Percentiles rank a stretch among this genome's conserved stretches.
These are phyloP conservation scores for Heliamphora exappendiculata DNA, from an alignment of 148 eudicot species.

Conservation along the genomic window DNA sequence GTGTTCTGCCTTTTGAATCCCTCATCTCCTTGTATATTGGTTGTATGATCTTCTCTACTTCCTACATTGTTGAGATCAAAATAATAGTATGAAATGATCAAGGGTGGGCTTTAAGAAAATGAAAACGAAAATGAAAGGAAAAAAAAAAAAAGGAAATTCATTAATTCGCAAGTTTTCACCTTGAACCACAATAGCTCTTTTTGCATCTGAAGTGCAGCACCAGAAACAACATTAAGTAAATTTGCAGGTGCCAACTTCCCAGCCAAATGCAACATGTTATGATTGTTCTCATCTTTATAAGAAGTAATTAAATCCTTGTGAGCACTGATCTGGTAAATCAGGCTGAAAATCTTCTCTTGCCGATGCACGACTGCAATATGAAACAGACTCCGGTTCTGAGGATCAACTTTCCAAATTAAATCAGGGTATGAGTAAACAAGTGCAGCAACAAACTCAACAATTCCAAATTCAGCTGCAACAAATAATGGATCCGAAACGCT, in stretches of 20 bases:
- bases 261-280: conserved; percentile 15
- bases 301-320: conserved; percentile 8
- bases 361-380: conserved; percentile 6
- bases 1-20: conserved; percentile 15
- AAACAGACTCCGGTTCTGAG: no score
- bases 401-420: no score
- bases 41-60: conserved; percentile 23
- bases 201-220: conserved; percentile 19
- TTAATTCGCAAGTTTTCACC: background rate
- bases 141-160: background rate
- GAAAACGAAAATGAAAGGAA: background rate
- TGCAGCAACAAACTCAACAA: no score
- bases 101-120: background rate
- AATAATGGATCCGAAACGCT: no score
- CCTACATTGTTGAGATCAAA: conserved; percentile 5
- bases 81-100: background rate
- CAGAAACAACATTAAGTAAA: conserved; percentile 7
- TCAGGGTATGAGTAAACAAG: no score
- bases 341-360: conserved; percentile 13
- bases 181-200: conserved; percentile 19
- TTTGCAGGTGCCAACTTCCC: conserved; percentile 6
- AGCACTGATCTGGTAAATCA: conserved; percentile 8
- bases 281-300: background rate
- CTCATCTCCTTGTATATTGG: conserved; percentile 15
- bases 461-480: no score